Evolutionary conservation across 2,329 filamentous ascomycete genomes (phyloP).

Genomic region (Clonostachys byssicola): DNA sequence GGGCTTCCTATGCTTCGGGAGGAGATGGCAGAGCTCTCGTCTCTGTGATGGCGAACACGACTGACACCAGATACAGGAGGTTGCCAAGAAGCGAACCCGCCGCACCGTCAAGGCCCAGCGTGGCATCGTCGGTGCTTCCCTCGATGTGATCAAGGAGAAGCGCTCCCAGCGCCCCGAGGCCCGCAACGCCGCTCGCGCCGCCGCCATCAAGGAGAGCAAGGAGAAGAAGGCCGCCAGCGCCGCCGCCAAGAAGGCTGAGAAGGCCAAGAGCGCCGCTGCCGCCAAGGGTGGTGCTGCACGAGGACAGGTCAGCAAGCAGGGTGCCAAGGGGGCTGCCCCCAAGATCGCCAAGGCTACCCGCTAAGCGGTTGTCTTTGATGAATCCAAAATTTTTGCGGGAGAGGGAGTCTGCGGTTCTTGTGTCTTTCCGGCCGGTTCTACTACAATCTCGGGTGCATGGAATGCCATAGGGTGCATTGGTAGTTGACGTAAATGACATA

Average conservation of each 20-base stretch:
- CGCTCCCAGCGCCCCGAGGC: constrained; percentile 92
- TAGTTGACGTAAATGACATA: constrained; percentile 31
- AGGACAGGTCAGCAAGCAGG: constrained; percentile 88
- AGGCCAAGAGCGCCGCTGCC: constrained; percentile 87
- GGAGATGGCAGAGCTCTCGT: no score
- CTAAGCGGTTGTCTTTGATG: constrained; percentile 32
- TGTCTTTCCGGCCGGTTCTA: constrained; percentile 37
- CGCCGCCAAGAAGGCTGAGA: constrained; percentile 97
- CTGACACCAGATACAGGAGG: constrained; percentile 69
- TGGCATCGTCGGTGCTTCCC: constrained; percentile 97
- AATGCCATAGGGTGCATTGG: constrained; percentile 35
- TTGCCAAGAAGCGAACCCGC: constrained; percentile 99
- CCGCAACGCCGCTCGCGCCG: constrained; percentile 81
- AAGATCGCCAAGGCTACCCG: constrained; percentile 87
- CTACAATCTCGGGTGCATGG: constrained; percentile 35
- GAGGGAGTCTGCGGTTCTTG: constrained; percentile 33
- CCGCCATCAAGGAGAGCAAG: constrained; percentile 96
- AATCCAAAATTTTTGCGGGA: background rate
- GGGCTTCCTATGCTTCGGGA: no score
- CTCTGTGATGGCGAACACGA: constrained; percentile 5
- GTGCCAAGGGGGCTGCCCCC: constrained; percentile 80
- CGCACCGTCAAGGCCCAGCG: constrained; percentile 98
- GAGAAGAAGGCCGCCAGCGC: constrained; percentile 90
- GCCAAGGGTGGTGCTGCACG: constrained; percentile 74
- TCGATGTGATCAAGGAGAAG: constrained; percentile 99